Evolutionary conservation across 352 stramenopile species (phyloP).

Genomic region (Aphanomyces astaci): DNA sequence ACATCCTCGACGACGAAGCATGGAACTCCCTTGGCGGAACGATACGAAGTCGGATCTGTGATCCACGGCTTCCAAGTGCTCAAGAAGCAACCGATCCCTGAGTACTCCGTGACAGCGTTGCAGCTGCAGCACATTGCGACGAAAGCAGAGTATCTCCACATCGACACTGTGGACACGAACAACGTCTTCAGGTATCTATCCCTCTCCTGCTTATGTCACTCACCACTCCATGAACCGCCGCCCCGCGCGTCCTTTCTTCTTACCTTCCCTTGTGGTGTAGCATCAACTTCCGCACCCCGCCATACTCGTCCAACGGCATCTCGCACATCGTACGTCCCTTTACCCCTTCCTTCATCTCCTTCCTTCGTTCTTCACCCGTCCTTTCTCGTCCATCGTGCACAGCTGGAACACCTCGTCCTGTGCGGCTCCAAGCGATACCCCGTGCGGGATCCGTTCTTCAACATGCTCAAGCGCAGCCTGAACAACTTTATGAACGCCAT

Average conservation of each 20-base stretch:
- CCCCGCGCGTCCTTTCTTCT: not conserved
- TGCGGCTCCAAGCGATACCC: conserved; percentile 95
- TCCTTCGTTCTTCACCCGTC: too few relatives aligned
- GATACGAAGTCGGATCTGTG: conserved; percentile 37
- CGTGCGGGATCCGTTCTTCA: conserved; percentile 98
- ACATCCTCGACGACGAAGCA: not conserved
- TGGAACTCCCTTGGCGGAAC: not conserved
- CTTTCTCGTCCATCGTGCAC: too few relatives aligned
- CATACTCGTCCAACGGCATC: conserved; percentile 93
- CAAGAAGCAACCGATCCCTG: conserved; percentile 39
- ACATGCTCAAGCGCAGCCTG: conserved; percentile 96
- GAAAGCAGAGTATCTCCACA: conserved; percentile 67
- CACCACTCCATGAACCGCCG: not conserved
- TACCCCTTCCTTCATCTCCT: not conserved
- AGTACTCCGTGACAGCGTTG: conserved; percentile 75
- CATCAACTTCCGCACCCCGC: conserved; percentile 97
- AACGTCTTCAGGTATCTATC: conserved; percentile 67
- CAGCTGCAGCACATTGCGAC: conserved; percentile 69
- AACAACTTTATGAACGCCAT: conserved; percentile 99
- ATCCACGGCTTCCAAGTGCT: conserved; percentile 71
- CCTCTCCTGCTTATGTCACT: not conserved
- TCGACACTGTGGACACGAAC: conserved; percentile 75
- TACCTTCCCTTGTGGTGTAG: conserved; percentile 42
- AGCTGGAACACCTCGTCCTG: conserved; percentile 91
- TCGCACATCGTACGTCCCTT: conserved; percentile 82